phyloP scores from a whole-genome alignment of 1,139 yeast species.

The Candida sp. region DNA sequence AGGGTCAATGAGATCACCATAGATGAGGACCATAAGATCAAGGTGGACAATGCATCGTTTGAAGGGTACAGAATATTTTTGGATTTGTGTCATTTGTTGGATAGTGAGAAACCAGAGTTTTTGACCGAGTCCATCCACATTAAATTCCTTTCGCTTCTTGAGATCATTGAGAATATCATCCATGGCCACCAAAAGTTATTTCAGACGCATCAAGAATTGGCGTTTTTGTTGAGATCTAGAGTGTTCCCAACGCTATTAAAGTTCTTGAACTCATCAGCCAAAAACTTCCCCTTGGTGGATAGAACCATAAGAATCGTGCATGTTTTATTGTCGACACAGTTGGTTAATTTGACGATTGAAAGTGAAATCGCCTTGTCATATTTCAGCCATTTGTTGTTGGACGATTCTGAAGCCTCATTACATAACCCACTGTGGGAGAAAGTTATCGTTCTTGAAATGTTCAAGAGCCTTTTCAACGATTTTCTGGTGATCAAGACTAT shows the following conservation, averaged over 20 bases:
- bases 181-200: constrained; percentile 61
- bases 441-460: constrained; percentile 72
- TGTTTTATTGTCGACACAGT: constrained; percentile 62
- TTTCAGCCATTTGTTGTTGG: constrained; percentile 65
- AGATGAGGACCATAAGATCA: constrained; percentile 46
- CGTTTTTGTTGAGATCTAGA: constrained; percentile 63
- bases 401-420: constrained; percentile 16
- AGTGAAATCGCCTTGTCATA: constrained; percentile 80
- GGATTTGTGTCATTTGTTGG: constrained; percentile 75
- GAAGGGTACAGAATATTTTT: constrained; percentile 74
- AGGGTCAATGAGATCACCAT: constrained; percentile 34
- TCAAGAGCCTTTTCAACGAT: constrained; percentile 62
- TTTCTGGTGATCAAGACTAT: constrained; percentile 54
- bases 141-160: constrained; percentile 75
- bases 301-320: constrained; percentile 76
- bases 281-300: constrained; percentile 68
- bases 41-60: constrained; percentile 56
- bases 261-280: constrained; percentile 47
- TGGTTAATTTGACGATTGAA: constrained; percentile 69
- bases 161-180: constrained; percentile 73
- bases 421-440: constrained; percentile 62
- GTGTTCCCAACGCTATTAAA: constrained; percentile 79
- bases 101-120: constrained; percentile 57
- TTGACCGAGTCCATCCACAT: constrained; percentile 52
- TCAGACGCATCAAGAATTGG: constrained; percentile 63